Conservation (phyloP, 495 filamentous ascomycete species). For the Apiosordaria backusii region DNA sequence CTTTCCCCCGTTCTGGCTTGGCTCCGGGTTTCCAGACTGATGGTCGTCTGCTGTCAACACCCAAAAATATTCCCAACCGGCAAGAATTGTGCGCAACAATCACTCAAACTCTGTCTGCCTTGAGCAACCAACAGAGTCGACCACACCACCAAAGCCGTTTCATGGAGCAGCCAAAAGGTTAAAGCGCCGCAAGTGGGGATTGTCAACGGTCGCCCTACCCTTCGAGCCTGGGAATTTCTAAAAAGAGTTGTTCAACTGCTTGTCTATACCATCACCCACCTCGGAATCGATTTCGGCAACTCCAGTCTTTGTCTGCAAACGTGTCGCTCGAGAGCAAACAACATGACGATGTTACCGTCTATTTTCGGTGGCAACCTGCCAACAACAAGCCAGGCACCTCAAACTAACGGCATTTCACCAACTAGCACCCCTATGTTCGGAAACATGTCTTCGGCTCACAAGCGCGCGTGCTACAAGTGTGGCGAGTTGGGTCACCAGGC, state of each 20-base stretch:
- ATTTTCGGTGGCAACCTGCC: not conserved
- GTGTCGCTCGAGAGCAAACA: not conserved
- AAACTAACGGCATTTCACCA: conserved; percentile 18
- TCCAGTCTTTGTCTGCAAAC: not conserved
- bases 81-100: not conserved
- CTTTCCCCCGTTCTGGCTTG: not conserved
- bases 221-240: not conserved
- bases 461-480: conserved; percentile 99
- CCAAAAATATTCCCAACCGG: not conserved
- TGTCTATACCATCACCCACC: not conserved
- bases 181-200: not conserved
- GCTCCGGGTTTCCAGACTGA: not conserved
- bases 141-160: not conserved
- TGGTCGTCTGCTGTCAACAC: not conserved
- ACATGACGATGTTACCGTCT: not conserved
- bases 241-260: not conserved
- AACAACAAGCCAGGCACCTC: conserved; percentile 3
- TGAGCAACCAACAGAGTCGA: not conserved
- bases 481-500: conserved; percentile 99
- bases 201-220: not conserved
- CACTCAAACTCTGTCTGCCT: not conserved
- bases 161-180: not conserved
- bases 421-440: conserved; percentile 10
- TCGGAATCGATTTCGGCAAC: not conserved
- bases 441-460: conserved; percentile 86